Percentiles rank a stretch among this genome's conserved stretches.
Conservation (phyloP, 108 stramenopile genomes). For the Schizochytrium sp. region DNA sequence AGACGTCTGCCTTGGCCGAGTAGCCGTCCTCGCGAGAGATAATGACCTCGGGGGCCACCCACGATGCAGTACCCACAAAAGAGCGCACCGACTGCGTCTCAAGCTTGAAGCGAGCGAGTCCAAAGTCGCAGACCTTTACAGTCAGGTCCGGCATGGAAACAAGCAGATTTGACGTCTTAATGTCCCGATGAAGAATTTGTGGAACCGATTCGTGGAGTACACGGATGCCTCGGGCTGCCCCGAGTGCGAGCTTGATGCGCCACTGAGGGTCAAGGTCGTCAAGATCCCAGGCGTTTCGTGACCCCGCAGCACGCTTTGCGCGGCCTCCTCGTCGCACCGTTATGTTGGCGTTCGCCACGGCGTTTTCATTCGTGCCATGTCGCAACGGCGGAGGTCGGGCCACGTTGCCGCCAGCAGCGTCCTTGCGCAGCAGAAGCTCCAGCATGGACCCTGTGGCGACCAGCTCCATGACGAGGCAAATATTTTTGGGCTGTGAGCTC, state of each 20-base stretch:
- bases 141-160: slow-evolving; percentile 20
- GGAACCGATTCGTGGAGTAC: slow-evolving; percentile 38
- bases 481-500: background rate
- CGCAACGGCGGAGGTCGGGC: background rate
- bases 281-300: background rate
- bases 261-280: background rate
- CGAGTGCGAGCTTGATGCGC: slow-evolving; percentile 25
- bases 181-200: slow-evolving; percentile 41
- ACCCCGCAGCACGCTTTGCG: background rate
- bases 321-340: background rate
- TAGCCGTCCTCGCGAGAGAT: slow-evolving; percentile 21
- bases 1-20: slow-evolving; percentile 39
- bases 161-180: slow-evolving; percentile 45
- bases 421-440: background rate
- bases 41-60: slow-evolving; percentile 42
- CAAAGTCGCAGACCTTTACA: slow-evolving; percentile 46
- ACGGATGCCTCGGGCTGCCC: slow-evolving; percentile 32
- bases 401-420: background rate
- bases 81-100: background rate
- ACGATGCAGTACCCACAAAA: slow-evolving; percentile 28
- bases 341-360: background rate
- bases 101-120: slow-evolving; percentile 14
- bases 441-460: background rate
- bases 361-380: background rate
- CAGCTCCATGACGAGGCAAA: background rate